These are phyloP conservation scores for Didymella pomorum DNA, from an alignment of 2,329 filamentous ascomycete species.

Conservation along the genomic window DNA sequence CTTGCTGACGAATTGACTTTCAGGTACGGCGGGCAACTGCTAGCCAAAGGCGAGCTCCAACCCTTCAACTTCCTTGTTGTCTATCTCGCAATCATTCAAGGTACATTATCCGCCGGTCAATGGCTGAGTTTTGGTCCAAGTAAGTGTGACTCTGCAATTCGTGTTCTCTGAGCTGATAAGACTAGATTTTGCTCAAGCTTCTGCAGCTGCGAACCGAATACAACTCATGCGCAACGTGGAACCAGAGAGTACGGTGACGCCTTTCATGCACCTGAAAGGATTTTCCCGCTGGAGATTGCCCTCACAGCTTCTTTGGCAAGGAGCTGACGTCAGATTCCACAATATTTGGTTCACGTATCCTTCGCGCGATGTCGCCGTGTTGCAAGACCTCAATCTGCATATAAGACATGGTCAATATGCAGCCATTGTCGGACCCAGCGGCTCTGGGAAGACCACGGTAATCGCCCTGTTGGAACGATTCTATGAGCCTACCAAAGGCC, in stretches of 20 bases:
- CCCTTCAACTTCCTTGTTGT: conserved; percentile 35
- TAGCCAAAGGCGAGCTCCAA: conserved; percentile 27
- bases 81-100: conserved; percentile 39
- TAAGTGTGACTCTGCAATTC: conserved; percentile 15
- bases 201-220: conserved; percentile 34
- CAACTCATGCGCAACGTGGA: conserved; percentile 20
- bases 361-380: conserved; percentile 84
- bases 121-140: conserved; percentile 41
- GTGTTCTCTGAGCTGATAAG: not conserved
- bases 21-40: conserved; percentile 39
- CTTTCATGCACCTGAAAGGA: conserved; percentile 1
- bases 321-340: conserved; percentile 70
- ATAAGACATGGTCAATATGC: conserved; percentile 62
- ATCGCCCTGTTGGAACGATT: conserved; percentile 91
- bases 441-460: conserved; percentile 91
- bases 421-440: conserved; percentile 69
- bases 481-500: conserved; percentile 80
- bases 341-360: conserved; percentile 92
- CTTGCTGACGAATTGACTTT: not conserved
- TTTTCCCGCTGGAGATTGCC: conserved; percentile 20
- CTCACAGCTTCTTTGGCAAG: conserved; percentile 20
- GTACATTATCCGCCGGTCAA: conserved; percentile 37
- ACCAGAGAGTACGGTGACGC: not conserved
- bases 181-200: conserved; percentile 39
- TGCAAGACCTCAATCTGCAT: conserved; percentile 59